Evolutionary conservation across 2,329 filamentous ascomycete species (phyloP), one percentile per base, ranked within the genome.

Genomic region (Hansfordia pulvinata): DNA sequence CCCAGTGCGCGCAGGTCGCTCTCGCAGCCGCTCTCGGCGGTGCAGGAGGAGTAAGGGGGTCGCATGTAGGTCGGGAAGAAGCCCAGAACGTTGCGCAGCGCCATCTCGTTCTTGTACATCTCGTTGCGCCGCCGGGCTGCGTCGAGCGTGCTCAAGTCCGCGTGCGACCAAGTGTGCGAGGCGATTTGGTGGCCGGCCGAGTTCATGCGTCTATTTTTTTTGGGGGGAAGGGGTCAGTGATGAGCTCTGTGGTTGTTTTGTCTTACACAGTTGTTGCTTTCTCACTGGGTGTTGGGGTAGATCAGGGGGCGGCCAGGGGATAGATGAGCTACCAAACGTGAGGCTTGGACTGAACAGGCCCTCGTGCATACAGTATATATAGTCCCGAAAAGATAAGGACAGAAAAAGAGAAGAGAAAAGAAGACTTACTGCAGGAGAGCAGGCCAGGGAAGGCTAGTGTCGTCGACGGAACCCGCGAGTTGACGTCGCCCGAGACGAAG

Each of bases 401-500:
- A 38, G 29, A 54, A 54, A 14, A 41, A 35, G 5, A 47, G 47
- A 2, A 47, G 49, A 31, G 56, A 33, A 32, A 44, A 56, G 6
- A 18, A 9, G 18, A 15, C 28, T 42, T 42, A 52, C 47, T 53
- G 50, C 38, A 69, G 60, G 21, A 59, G 49, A 10, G 48, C 47
- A n/a, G 54, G 47, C 47, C 57, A 66, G n/a, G 49, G 49, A 8
- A 54, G 50, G 10, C 50, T 53, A 4, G 55, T 46, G 29, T 62
- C 54, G 34, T 72, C 68, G 36, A 72, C 71, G 36, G 57, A 44
- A 19, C 65, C 64, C 45, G 69, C 70, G 36, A 58, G 20, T 64
- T 52, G 46, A 68, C 69, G 46, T 60, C 67, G 5, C 66, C 66
- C 6, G 62, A 69, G 33, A 79, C 58, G 47, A 78, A 79, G 45